Evolutionary conservation across 345 rosid genomes (phyloP).

Genomic region (Raphanus sativus): DNA sequence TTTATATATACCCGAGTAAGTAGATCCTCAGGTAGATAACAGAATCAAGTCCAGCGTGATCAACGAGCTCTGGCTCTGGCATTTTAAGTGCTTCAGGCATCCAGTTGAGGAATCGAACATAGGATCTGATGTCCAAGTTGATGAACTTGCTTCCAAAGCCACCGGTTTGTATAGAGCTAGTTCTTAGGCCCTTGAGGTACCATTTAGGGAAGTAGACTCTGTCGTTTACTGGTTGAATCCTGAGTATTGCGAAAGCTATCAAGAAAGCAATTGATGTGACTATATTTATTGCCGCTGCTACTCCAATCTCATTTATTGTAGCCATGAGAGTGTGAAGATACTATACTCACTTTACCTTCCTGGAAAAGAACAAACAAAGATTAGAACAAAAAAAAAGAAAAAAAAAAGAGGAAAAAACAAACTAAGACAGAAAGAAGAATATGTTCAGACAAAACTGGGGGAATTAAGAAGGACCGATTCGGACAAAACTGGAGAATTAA

Average conservation of each 20-base stretch:
- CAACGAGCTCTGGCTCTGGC: slow-evolving; percentile 90
- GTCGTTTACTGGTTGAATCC: slow-evolving; percentile 90
- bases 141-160: slow-evolving; percentile 67
- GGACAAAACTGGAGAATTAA: slow-evolving; percentile 9
- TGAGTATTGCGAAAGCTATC: slow-evolving; percentile 70
- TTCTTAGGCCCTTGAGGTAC: slow-evolving; percentile 82
- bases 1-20: slow-evolving; percentile 63
- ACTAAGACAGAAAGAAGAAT: not conserved
- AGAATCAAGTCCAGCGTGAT: slow-evolving; percentile 92
- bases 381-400: too few species aligned
- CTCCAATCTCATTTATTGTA: slow-evolving; percentile 69
- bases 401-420: not conserved
- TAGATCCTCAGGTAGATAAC: slow-evolving; percentile 88
- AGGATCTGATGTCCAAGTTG: slow-evolving; percentile 74
- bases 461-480: slow-evolving; percentile 2
- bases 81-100: slow-evolving; percentile 90
- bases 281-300: slow-evolving; percentile 85
- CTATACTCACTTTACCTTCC: slow-evolving; percentile 15
- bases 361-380: not conserved
- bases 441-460: slow-evolving; percentile 14
- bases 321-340: slow-evolving; percentile 52
- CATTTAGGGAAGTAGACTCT: slow-evolving; percentile 95
- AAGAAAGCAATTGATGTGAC: slow-evolving; percentile 74
- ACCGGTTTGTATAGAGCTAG: slow-evolving; percentile 58
- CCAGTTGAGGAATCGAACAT: slow-evolving; percentile 73